These are phyloP conservation scores for Kentomonas sorsogonicus DNA, from an alignment of 208 protist genomes.

Conservation along the genomic window DNA sequence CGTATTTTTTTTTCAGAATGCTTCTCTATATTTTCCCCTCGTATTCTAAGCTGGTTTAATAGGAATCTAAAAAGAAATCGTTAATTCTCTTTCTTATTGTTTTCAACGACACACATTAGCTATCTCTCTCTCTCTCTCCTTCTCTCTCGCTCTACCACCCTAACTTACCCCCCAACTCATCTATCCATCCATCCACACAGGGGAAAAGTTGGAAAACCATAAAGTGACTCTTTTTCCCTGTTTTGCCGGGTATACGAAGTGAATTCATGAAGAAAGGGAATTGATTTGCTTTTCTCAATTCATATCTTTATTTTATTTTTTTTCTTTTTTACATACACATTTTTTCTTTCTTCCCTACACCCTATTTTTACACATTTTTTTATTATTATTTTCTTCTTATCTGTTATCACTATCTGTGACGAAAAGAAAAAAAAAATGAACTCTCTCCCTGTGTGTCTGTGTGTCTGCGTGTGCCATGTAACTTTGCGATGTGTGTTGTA, in stretches of 20 bases:
- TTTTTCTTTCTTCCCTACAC: neutral
- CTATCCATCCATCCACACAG: too few relatives aligned
- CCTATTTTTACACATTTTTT: neutral
- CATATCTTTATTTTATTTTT: neutral
- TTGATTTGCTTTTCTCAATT: too few relatives aligned
- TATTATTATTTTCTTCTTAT: neutral
- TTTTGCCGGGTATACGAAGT: too few relatives aligned
- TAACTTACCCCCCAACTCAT: neutral
- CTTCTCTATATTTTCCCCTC: too few relatives aligned
- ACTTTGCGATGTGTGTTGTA: neutral
- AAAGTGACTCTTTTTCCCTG: too few relatives aligned
- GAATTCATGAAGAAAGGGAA: too few relatives aligned
- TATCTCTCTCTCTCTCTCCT: neutral
- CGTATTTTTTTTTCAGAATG: too few relatives aligned
- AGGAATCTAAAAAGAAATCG: neutral
- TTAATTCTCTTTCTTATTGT: neutral
- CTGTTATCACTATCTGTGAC: neutral
- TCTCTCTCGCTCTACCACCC: neutral
- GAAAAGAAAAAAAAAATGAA: slow-evolving; percentile 15
- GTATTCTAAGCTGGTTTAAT: too few relatives aligned
- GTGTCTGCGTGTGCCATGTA: neutral
- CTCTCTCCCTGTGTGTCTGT: neutral
- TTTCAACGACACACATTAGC: neutral
- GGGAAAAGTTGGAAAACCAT: too few relatives aligned
- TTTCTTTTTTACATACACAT: neutral